phyloP scores from a whole-genome alignment of 2,329 filamentous ascomycete species.

The Fusarium equiseti region DNA sequence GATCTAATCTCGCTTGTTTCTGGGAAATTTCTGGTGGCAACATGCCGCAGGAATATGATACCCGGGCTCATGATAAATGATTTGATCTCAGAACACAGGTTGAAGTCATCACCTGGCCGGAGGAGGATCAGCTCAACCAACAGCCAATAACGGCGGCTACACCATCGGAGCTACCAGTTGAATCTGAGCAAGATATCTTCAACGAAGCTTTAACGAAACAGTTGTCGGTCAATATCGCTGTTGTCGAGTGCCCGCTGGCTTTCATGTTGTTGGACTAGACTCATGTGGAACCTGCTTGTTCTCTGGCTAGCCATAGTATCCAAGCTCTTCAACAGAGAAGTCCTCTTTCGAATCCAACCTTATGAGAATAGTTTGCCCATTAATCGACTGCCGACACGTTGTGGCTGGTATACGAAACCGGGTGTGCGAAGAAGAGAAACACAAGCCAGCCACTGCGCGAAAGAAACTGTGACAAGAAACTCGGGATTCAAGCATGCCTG shows the following conservation, averaged over 20 bases:
- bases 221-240: background rate
- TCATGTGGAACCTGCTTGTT: background rate
- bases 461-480: no score
- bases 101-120: background rate
- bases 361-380: no score
- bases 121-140: constrained; percentile 6
- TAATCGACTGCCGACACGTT: no score
- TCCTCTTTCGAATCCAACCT: no score
- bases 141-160: constrained; percentile 17
- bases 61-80: background rate
- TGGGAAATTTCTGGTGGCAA: background rate
- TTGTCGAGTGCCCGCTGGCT: background rate
- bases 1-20: background rate
- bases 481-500: no score
- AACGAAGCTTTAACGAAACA: background rate
- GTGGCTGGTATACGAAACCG: no score
- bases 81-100: background rate
- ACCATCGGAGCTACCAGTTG: background rate
- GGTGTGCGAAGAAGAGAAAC: no score
- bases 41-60: background rate
- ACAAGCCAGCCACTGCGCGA: no score
- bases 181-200: background rate
- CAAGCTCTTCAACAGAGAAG: no score
- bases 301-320: background rate
- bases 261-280: background rate